Evolutionary conservation across 371 early-diverging fungal genomes (phyloP).

Genomic region (Rhizopus delemar): DNA sequence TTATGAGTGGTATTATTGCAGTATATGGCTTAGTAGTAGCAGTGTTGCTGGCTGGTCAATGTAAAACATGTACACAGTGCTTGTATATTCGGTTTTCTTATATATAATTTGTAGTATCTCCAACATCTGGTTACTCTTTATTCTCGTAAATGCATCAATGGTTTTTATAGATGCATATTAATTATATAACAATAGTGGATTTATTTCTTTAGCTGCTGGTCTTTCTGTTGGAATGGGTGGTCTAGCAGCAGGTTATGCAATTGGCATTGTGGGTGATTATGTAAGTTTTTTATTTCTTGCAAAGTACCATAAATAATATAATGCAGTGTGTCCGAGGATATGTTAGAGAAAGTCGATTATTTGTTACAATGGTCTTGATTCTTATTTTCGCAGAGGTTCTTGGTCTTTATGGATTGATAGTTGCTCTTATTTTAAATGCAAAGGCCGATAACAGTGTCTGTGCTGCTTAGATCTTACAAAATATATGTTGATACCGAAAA

Average conservation of each 20-base stretch:
- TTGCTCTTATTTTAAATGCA: constrained; percentile 81
- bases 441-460: constrained; percentile 61
- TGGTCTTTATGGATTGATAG: constrained; percentile 89
- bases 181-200: constrained; percentile 52
- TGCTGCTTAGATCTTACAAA: constrained; percentile 1
- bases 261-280: constrained; percentile 89
- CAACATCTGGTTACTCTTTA: constrained; percentile 44
- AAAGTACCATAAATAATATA: too few relatives aligned
- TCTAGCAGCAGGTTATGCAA: constrained; percentile 90
- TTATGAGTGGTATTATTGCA: constrained; percentile 95
- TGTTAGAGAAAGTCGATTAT: constrained; percentile 81
- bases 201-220: constrained; percentile 85
- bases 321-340: constrained; percentile 71
- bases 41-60: constrained; percentile 76
- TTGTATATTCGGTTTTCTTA: neutral
- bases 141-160: constrained; percentile 31
- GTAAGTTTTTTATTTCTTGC: constrained; percentile 29
- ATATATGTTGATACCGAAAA: constrained; percentile 3
- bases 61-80: constrained; percentile 42
- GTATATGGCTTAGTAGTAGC: constrained; percentile 89
- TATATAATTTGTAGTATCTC: constrained; percentile 48
- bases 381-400: constrained; percentile 94
- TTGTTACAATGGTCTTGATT: constrained; percentile 82
- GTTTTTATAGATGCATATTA: too few relatives aligned
- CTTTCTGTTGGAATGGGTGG: constrained; percentile 85